A percentile compares a stretch with the other conserved stretches of the same genome.
Conservation (phyloP, 768 basidiomycete genomes). For the Suillus subaureus region DNA sequence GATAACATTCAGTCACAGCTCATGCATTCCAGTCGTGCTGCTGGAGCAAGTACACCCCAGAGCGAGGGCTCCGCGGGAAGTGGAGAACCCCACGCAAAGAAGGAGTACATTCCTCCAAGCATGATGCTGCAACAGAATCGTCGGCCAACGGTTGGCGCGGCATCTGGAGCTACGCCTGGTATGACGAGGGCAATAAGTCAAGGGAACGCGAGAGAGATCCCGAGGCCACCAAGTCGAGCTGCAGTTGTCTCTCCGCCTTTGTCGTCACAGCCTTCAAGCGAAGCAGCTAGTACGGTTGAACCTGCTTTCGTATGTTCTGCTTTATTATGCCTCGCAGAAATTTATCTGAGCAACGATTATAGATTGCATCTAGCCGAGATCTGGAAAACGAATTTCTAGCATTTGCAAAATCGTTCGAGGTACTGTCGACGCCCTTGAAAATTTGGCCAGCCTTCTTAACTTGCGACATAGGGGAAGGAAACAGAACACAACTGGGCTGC, state of each 20-base stretch:
- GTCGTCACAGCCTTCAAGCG: conserved; percentile 43
- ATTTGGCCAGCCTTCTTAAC: conserved; percentile 3
- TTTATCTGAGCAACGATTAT: conserved; percentile 11
- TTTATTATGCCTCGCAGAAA: not conserved
- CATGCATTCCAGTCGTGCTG: conserved; percentile 44
- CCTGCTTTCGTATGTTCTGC: conserved; percentile 65
- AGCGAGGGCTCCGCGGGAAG: conserved; percentile 70
- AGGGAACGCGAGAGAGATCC: conserved; percentile 47
- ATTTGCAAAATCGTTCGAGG: conserved; percentile 84
- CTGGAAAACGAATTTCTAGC: conserved; percentile 81
- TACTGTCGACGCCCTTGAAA: conserved; percentile 30
- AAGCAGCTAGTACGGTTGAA: conserved; percentile 49
- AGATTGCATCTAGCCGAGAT: conserved; percentile 87
- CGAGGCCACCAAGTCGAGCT: conserved; percentile 66
- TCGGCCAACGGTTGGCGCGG: conserved; percentile 45
- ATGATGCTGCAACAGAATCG: conserved; percentile 57
- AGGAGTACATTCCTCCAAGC: conserved; percentile 79
- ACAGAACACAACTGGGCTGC: conserved; percentile 94
- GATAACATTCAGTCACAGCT: conserved; percentile 77
- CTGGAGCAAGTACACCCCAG: conserved; percentile 44
- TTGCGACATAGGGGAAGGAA: conserved; percentile 79
- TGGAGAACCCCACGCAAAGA: conserved; percentile 33
- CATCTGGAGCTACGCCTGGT: conserved; percentile 24
- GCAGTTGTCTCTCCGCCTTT: conserved; percentile 46
- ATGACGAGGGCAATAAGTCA: conserved; percentile 51